Conservation (phyloP, 805 yeast genomes). For the Pichia cabralensis region DNA sequence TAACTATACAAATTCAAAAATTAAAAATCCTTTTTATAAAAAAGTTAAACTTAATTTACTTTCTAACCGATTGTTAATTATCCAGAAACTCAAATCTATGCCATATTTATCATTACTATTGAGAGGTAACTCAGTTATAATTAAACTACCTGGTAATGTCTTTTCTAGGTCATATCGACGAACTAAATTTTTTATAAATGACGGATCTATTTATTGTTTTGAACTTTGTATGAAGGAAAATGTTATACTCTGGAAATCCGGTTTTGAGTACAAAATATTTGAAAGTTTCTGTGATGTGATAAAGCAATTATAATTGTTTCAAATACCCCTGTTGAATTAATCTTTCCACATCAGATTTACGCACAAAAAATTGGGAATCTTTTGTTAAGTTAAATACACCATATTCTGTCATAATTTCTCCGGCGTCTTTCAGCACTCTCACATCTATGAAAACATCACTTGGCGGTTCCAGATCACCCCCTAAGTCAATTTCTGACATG, state of each 20-base stretch:
- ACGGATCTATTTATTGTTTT: slow-evolving; percentile 9
- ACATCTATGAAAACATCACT: slow-evolving; percentile 88
- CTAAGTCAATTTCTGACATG: slow-evolving; percentile 73
- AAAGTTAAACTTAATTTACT: neutral
- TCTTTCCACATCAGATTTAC: slow-evolving; percentile 90
- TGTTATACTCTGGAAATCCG: slow-evolving; percentile 18
- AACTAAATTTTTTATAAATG: neutral
- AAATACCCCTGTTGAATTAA: slow-evolving; percentile 89
- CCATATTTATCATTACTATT: slow-evolving; percentile 2
- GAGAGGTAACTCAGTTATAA: neutral
- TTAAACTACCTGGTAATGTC: slow-evolving; percentile 14
- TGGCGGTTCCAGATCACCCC: slow-evolving; percentile 89
- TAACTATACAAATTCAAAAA: slow-evolving; percentile 1
- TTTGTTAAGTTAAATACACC: slow-evolving; percentile 91
- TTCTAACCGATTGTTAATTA: neutral
- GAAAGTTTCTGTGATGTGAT: slow-evolving; percentile 22
- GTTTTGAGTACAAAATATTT: slow-evolving; percentile 17
- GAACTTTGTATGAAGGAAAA: slow-evolving; percentile 1
- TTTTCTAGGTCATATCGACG: slow-evolving; percentile 25
- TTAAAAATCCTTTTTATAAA: slow-evolving; percentile 1
- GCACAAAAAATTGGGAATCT: slow-evolving; percentile 87
- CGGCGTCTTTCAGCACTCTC: slow-evolving; percentile 86
- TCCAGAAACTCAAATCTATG: neutral
- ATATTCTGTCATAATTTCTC: slow-evolving; percentile 87
- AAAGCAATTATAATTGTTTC: slow-evolving; percentile 36